Base-by-base conservation (phyloP, 441 rosid genomes). In the Bruguiera hainesii region DNA sequence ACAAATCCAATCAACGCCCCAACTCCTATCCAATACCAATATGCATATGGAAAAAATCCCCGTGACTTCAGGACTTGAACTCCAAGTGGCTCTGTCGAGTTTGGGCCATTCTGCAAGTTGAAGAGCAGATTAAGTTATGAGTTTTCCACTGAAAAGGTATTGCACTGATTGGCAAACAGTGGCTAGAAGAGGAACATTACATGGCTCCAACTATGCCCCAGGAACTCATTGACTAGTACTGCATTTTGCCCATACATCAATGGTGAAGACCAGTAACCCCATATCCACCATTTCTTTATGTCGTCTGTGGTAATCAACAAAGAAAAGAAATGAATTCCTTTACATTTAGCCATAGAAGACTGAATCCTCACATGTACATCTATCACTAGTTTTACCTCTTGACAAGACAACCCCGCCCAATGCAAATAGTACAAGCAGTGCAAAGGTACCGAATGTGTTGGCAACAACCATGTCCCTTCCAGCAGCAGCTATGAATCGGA, bases 221-320 rank as follows among this genome's bases (percentile, higher is more conserved):
- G 87, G 78, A 87, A 85, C 70, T 87, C 96, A 28, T 89, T 89
- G 57, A 84, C 86, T 16, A 80, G 71, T 2, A 88, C 73, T 0
- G 89, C 94, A 50, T 88, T 86, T 69, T 88, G 91, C 58, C 75
- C 94, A 35, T 88, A 88, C 94, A 88, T 88, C 57, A 88, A 61
- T 30, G 91, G 94, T 18, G 94, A 88, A 66, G 69, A 60, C 91
- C 91, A 88, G 65, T 81, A 88, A 56, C 84, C 91, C 94, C 94
- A 88, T 60, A 73, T 70, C 94, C 87, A 86, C 94, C 94, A 88
- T 63, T 80, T 78, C 81, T 84, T 85, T 18, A 85, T 76, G 56
- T 79, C 72, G 1, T 83, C 89, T 85, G 79, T 60, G 20, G 52
- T 26, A 37, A 37, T 6, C 6, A 51, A 8, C 1, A 2, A 11